Evolutionary conservation across 495 filamentous ascomycete genomes (phyloP).

Genomic region (Pyronema omphalodes): DNA sequence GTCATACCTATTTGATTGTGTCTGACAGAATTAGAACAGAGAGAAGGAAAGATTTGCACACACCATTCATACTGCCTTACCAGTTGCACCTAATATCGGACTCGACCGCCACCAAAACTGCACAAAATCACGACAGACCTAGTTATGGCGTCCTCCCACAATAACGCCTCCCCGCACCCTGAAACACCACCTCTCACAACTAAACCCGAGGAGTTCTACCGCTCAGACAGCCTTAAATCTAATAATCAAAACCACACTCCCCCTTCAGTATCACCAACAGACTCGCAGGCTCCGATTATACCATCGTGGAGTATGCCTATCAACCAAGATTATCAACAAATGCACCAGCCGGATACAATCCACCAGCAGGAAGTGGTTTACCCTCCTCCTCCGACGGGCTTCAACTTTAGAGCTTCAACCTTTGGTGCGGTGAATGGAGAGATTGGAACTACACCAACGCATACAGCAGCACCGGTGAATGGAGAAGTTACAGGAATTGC

Average conservation of each 20-base stretch:
- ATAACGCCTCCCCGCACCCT: not conserved
- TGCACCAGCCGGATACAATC: constrained; percentile 6
- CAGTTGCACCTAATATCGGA: not conserved
- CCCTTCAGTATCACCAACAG: constrained; percentile 17
- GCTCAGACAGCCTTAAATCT: constrained; percentile 5
- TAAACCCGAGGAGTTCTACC: constrained; percentile 21
- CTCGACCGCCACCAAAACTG: not conserved
- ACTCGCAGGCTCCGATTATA: constrained; percentile 22
- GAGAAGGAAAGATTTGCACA: not conserved
- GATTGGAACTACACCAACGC: constrained; percentile 6
- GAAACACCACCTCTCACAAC: constrained; percentile 4
- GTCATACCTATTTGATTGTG: not conserved
- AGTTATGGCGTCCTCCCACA: not conserved
- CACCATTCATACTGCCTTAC: not conserved
- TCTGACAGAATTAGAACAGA: constrained; percentile 2
- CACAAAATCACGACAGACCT: not conserved
- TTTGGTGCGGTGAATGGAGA: constrained; percentile 20
- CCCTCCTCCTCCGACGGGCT: constrained; percentile 7
- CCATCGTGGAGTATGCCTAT: constrained; percentile 4
- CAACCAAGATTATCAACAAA: constrained; percentile 7
- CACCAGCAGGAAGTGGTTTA: not conserved
- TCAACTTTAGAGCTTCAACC: constrained; percentile 5
- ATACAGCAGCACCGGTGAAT: not conserved
- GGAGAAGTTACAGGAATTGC: not conserved
- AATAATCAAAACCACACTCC: constrained; percentile 3